Evolutionary conservation across 1,284 basidiomycete genomes (phyloP).

Genomic region (Fomitopsis pinicola): DNA sequence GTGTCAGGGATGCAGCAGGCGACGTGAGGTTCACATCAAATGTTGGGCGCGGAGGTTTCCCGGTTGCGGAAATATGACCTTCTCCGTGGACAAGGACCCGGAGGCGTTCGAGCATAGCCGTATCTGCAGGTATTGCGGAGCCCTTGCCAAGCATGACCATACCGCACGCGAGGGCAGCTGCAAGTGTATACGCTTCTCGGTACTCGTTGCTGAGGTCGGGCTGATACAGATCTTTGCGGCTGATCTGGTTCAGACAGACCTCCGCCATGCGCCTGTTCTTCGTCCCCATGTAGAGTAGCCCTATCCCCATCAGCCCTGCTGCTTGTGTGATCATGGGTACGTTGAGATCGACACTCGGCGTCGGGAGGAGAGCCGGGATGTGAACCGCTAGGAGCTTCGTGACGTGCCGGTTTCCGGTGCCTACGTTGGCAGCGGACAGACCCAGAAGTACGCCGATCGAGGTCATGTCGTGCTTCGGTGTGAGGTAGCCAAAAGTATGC

Average conservation of each 20-base stretch:
- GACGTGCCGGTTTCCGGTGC: conserved; percentile 81
- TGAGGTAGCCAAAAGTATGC: conserved; percentile 88
- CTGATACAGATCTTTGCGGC: conserved; percentile 70
- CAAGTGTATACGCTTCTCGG: conserved; percentile 89
- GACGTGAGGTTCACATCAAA: conserved; percentile 88
- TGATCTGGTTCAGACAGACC: conserved; percentile 83
- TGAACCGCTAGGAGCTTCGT: conserved; percentile 92
- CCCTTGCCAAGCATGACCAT: conserved; percentile 95
- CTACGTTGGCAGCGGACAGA: conserved; percentile 88
- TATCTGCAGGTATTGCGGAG: conserved; percentile 70
- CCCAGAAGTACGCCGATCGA: conserved; percentile 93
- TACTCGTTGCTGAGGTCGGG: conserved; percentile 82
- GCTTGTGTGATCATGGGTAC: conserved; percentile 88
- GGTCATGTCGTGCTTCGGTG: conserved; percentile 92
- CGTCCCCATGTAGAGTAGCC: conserved; percentile 86
- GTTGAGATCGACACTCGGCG: conserved; percentile 84
- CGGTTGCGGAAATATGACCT: conserved; percentile 28
- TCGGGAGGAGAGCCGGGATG: conserved; percentile 87
- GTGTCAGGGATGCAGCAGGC: conserved; percentile 85
- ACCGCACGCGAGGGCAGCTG: conserved; percentile 88
- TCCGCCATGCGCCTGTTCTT: conserved; percentile 91
- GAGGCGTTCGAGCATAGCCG: conserved; percentile 62
- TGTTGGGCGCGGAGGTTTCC: conserved; percentile 36
- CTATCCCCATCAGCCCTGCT: conserved; percentile 85
- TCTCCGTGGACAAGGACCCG: conserved; percentile 74